Percentiles rank a stretch among this genome's conserved stretches.
Evolutionary conservation across 2,329 filamentous ascomycete genomes (phyloP).

Genomic region (Helotiales sp.): DNA sequence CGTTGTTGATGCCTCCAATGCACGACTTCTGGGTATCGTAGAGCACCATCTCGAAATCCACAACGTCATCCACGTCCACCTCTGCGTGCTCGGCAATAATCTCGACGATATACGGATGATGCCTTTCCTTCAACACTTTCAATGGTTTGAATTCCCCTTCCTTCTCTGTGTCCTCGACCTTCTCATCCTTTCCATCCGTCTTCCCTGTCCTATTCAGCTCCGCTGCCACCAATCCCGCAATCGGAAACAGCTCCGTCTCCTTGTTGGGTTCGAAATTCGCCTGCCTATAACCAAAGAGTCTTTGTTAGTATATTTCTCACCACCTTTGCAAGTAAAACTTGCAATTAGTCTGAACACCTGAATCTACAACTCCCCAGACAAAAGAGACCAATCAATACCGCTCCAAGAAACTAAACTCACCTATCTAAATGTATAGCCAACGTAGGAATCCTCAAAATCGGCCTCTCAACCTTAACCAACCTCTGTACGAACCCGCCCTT

Average conservation of each 20-base stretch:
- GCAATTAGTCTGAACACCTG: too few relatives aligned
- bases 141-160: conserved; percentile 68
- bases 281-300: too few relatives aligned
- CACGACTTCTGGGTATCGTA: conserved; percentile 93
- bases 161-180: conserved; percentile 42
- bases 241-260: conserved; percentile 93
- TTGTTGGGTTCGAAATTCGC: conserved; percentile 93
- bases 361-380: too few relatives aligned
- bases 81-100: conserved; percentile 79
- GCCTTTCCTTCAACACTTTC: conserved; percentile 74
- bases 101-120: conserved; percentile 85
- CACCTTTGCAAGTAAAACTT: too few relatives aligned
- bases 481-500: conserved; percentile 77
- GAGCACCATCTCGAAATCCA: conserved; percentile 95
- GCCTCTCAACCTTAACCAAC: conserved; percentile 86
- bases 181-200: conserved; percentile 40
- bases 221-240: conserved; percentile 81
- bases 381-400: too few relatives aligned
- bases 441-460: conserved; percentile 88
- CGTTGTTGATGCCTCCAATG: conserved; percentile 86
- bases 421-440: conserved; percentile 92
- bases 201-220: conserved; percentile 79
- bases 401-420: too few relatives aligned
- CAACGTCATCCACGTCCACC: conserved; percentile 67
- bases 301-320: too few relatives aligned